Percentiles rank a stretch among this genome's conserved stretches.
These are phyloP conservation scores for Mucor irregularis DNA, from an alignment of 371 early-diverging fungal genomes.

Conservation along the genomic window DNA sequence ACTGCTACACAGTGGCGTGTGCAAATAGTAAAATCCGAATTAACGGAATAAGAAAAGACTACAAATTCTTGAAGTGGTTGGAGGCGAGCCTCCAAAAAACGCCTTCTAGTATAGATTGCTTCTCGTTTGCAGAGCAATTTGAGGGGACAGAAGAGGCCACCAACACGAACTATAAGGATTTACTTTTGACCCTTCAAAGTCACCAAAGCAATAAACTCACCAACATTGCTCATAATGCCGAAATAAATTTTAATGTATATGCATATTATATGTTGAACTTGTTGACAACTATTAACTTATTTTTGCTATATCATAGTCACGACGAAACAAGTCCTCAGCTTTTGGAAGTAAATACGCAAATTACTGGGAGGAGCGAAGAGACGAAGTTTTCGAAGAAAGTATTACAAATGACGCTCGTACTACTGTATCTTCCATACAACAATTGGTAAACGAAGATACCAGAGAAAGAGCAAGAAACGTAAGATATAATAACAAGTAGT, in stretches of 20 bases:
- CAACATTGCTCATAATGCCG: constrained; percentile 13
- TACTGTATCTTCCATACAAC: constrained; percentile 13
- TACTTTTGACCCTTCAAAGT: constrained; percentile 5
- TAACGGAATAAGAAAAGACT: constrained; percentile 6
- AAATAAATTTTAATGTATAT: constrained; percentile 11
- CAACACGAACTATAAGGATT: constrained; percentile 13
- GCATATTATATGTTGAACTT: constrained; percentile 9
- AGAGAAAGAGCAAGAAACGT: constrained; percentile 8
- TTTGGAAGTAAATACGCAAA: constrained; percentile 11
- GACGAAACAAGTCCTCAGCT: constrained; percentile 4
- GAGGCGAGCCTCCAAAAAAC: constrained; percentile 2
- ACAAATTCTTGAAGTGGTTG: constrained; percentile 3
- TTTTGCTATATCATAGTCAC: constrained; percentile 13
- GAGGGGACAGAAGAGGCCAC: constrained; percentile 3
- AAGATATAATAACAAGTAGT: constrained; percentile 15
- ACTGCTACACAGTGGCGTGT: too few relatives aligned
- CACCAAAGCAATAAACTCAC: constrained; percentile 11
- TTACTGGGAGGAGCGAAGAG: constrained; percentile 14
- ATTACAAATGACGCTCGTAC: constrained; percentile 11
- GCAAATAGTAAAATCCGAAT: too few relatives aligned
- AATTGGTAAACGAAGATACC: constrained; percentile 4
- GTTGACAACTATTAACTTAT: constrained; percentile 14
- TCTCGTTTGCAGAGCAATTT: constrained; percentile 12
- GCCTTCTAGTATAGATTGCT: constrained; percentile 6
- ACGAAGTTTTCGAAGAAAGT: constrained; percentile 7